phyloP scores from a whole-genome alignment of 129 eudicot species.

The Flaveria brownii region DNA sequence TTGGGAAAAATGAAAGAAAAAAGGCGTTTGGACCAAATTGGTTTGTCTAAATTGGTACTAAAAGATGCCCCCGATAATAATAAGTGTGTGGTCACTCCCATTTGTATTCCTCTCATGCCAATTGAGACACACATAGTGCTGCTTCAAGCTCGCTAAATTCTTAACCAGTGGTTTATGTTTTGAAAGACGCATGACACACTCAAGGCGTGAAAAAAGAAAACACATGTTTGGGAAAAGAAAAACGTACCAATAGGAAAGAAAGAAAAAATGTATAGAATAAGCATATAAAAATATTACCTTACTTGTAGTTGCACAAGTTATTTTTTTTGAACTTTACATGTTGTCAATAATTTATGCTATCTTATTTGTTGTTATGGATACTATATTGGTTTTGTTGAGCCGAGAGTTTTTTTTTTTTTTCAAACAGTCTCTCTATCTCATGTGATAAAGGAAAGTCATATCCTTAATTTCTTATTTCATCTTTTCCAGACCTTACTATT shows the following conservation, averaged over 20 bases:
- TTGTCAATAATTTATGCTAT: too few relatives aligned
- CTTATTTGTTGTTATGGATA: too few relatives aligned
- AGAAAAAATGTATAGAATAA: not conserved
- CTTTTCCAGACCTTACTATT: too few relatives aligned
- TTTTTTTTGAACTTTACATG: too few relatives aligned
- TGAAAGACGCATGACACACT: too few relatives aligned
- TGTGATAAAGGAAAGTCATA: too few relatives aligned
- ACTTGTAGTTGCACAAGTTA: too few relatives aligned
- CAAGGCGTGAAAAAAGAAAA: too few relatives aligned
- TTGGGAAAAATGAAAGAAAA: not conserved
- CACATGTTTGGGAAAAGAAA: not conserved
- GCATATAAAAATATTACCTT: too few relatives aligned
- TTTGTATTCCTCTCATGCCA: slow-evolving; percentile 1
- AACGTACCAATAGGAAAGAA: not conserved
- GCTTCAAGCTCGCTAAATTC: not conserved
- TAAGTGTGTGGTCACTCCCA: slow-evolving; percentile 25
- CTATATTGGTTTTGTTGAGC: too few relatives aligned
- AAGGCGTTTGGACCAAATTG: slow-evolving; percentile 7
- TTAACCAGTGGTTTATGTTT: not conserved
- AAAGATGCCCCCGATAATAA: slow-evolving; percentile 45
- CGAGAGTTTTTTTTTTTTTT: fast-evolving
- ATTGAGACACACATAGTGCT: slow-evolving; percentile 4
- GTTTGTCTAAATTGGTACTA: slow-evolving; percentile 57
- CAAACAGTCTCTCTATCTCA: too few relatives aligned
- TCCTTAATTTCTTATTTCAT: too few relatives aligned